Evolutionary conservation across 805 yeast species (phyloP), one percentile per base, ranked within the genome.

Genomic region (Nakazawaea molendinolei): DNA sequence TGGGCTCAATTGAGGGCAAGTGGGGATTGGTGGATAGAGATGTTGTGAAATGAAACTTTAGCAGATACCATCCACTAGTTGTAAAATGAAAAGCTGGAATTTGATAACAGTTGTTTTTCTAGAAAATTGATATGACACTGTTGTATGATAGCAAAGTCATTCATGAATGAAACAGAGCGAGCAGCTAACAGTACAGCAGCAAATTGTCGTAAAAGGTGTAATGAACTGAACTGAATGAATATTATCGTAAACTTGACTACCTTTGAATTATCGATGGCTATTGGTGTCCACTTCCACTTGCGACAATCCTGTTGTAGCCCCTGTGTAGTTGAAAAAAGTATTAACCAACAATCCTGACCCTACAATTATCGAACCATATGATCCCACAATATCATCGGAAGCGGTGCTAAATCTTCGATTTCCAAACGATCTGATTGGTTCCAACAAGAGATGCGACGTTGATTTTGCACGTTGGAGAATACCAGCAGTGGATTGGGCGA

Each of bases 261-360:
- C n/a, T n/a, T n/a, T n/a, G n/a, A n/a, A n/a, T n/a, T n/a, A n/a
- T n/a, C n/a, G n/a, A n/a, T n/a, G n/a, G n/a, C 28, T 24, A 24
- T 6, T 8, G n/a, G 28, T 15, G 6, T 24, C 13, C n/a, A 24
- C n/a, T 24, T 24, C 13, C 28, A 24, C 13, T 7, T 24, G 28
- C 13, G 6, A n/a, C 13, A 33, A 10, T 34, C 33, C 27, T 8
- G 39, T 20, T 5, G 32, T 31, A 28, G 32, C 19, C 21, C 26
- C 10, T 9, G 34, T 27, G 17, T 36, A 36, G n/a, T 17, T 31
- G 16, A 36, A 31, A 20, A 36, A 21, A 10, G 39, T 25, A n/a
- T 36, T 36, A 16, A 36, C 35, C 8, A 31, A 31, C 23, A 36
- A 18, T 5, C 39, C 39, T 5, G 39, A 31, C 3, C 39, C 39